A percentile compares a stretch with the other conserved stretches of the same genome.
These are phyloP conservation scores for Canna indica DNA, from an alignment of 176 grass and related monocot species.

Conservation along the genomic window DNA sequence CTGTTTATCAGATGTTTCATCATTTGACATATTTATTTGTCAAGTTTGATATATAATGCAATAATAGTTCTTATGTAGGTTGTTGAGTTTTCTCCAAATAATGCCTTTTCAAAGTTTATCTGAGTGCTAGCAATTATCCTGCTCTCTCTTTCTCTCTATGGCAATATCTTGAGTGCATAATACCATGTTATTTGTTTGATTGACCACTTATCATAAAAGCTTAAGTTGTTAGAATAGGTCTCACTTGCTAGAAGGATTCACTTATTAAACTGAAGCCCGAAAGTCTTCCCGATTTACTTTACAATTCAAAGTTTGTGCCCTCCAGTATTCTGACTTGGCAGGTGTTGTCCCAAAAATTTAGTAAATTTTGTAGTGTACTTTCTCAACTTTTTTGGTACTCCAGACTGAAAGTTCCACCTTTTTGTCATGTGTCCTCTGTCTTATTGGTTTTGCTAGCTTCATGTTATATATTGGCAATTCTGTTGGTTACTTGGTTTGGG, in stretches of 20 bases:
- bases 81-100: too few species aligned
- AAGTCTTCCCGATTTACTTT: background rate
- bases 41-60: background rate
- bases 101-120: too few species aligned
- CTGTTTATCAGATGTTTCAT: background rate
- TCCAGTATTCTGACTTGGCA: background rate
- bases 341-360: background rate
- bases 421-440: background rate
- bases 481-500: background rate
- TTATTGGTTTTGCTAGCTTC: background rate
- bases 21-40: background rate
- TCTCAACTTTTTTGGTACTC: background rate
- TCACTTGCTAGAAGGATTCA: too few species aligned
- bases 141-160: too few species aligned
- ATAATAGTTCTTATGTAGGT: too few species aligned
- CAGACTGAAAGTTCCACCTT: background rate
- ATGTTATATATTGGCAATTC: background rate
- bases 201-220: too few species aligned
- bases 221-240: too few species aligned
- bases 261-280: background rate
- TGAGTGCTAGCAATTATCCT: too few species aligned
- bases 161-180: too few species aligned
- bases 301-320: background rate
- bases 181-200: too few species aligned
- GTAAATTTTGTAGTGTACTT: background rate